Evolutionary conservation across 495 filamentous ascomycete genomes (phyloP), one percentile per base, ranked within the genome.

Genomic region (Aspergillus asperescens): DNA sequence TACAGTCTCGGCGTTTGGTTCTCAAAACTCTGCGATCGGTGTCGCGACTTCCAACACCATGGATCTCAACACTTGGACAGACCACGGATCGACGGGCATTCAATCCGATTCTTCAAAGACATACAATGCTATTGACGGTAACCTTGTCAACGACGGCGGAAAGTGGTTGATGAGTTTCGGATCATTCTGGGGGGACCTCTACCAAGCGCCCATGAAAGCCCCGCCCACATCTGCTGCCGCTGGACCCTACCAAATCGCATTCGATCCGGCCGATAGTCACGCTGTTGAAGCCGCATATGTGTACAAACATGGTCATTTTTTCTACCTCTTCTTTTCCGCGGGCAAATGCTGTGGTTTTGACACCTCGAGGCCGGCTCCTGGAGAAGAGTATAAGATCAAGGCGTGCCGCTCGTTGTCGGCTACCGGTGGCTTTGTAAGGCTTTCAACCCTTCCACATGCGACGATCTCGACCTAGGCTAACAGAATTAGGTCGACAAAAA

Each of bases 121-220:
- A 1, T 89, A 86, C 70, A 89, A 90, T 59, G 82, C 86, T 15
- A 91, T 91, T 54, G 87, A 91, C 59, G 64, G 71, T 0, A 87
- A 86, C 57, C 61, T 88, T 0, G 64, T 88, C 54, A 70, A 68
- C 4, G 64, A 62, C 7, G 69, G 66, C 10, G 73, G 73, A 5
- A 68, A 59, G 0, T 80, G 79, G 41, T 79, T 78, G 51, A 70
- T 90, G 54, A 81, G 73, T 43, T 91, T 86, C 43, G 86, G 86
- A 0, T 81, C 77, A 7, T 91, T 87, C 68, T 91, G 85, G 86
- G 65, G 72, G 6, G 81, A 83, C 55, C 72, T 88, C 42, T 83
- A 81, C 65, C 85, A 87, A 58, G 82, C 80, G 2, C 57, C 73
- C 5, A 77, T 88, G 77, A 74, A 62, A 29, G 57, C 68, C n/a